phyloP scores from a whole-genome alignment of 805 yeast species.

The Cyberlindnera mrakii region DNA sequence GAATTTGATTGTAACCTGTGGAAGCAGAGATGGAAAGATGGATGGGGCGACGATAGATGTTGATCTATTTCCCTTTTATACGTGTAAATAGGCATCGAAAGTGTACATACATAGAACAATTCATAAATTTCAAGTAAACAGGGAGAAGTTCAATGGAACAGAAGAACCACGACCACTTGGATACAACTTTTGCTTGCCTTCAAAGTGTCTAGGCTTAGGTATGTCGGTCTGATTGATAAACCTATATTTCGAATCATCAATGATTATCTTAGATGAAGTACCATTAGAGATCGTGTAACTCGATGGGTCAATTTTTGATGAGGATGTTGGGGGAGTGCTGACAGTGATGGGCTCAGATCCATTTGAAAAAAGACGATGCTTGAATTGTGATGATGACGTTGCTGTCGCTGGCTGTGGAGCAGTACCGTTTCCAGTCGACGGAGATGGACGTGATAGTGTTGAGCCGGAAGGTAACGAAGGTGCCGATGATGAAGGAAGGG shows the following conservation, averaged over 20 bases:
- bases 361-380: constrained; percentile 14
- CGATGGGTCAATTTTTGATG: constrained; percentile 22
- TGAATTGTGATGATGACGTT: constrained; percentile 22
- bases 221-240: constrained; percentile 52
- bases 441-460: constrained; percentile 4
- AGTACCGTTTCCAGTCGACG: constrained; percentile 14
- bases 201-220: constrained; percentile 84
- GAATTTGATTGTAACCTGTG: constrained; percentile 82
- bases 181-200: constrained; percentile 67
- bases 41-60: constrained; percentile 54
- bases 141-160: constrained; percentile 12
- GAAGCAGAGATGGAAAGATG: constrained; percentile 93
- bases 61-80: background rate
- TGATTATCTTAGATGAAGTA: constrained; percentile 35
- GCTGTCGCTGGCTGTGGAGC: constrained; percentile 23
- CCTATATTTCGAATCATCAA: constrained; percentile 21
- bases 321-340: constrained; percentile 10
- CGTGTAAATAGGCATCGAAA: background rate
- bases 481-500: constrained; percentile 11
- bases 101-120: background rate
- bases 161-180: constrained; percentile 90
- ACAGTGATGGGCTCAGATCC: constrained; percentile 14
- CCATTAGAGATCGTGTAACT: constrained; percentile 23
- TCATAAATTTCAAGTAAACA: constrained; percentile 6
- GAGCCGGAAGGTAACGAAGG: constrained; percentile 7